Evolutionary conservation across 371 early-diverging fungal genomes (phyloP).

Genomic region (Circinella minor): DNA sequence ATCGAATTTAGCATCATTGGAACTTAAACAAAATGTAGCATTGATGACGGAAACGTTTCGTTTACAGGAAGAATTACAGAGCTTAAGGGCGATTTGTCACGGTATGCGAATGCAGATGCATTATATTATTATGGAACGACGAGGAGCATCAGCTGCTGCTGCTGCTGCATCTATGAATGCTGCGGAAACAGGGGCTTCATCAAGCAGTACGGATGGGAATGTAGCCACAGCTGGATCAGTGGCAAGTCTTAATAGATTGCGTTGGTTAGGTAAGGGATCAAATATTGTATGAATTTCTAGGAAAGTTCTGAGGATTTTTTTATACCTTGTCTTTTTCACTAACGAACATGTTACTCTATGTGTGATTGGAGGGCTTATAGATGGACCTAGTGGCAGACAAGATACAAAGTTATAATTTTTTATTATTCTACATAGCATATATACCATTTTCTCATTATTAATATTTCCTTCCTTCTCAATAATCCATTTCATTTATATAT

Average conservation of each 20-base stretch:
- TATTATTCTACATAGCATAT: background rate
- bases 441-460: background rate
- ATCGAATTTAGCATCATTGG: slow-evolving; percentile 61
- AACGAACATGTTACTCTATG: too few species aligned
- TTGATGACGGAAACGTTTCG: slow-evolving; percentile 72
- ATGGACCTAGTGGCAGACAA: slow-evolving; percentile 33
- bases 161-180: slow-evolving; percentile 7
- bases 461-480: background rate
- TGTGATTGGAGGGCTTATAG: slow-evolving; percentile 10
- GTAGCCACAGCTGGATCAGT: slow-evolving; percentile 15
- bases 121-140: slow-evolving; percentile 62
- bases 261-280: slow-evolving; percentile 35
- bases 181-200: slow-evolving; percentile 12
- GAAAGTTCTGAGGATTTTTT: too few species aligned
- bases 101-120: slow-evolving; percentile 76
- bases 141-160: slow-evolving; percentile 20
- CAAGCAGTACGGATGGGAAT: slow-evolving; percentile 17
- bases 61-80: slow-evolving; percentile 73
- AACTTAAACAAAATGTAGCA: slow-evolving; percentile 72
- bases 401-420: slow-evolving; percentile 40
- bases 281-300: too few species aligned
- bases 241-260: slow-evolving; percentile 23
- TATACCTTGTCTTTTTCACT: too few species aligned
- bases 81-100: slow-evolving; percentile 65
- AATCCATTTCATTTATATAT: background rate